Conservation (phyloP, 2,329 filamentous ascomycete species). For the Fusarium sp. region DNA sequence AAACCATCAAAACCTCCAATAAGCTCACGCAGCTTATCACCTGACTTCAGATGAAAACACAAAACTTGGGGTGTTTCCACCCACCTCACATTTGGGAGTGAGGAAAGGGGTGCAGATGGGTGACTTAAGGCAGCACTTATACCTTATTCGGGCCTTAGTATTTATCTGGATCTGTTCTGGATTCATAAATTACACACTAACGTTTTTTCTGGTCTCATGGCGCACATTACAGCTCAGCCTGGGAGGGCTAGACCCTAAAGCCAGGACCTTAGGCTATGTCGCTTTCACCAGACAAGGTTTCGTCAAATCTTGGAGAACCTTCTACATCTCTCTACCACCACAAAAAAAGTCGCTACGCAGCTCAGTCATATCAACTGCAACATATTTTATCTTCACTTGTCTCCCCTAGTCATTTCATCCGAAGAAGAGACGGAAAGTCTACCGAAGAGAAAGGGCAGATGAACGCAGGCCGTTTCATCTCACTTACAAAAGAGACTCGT, state of each 20-base stretch:
- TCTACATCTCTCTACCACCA: background rate
- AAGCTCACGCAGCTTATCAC: background rate
- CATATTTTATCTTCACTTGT: too few relatives aligned
- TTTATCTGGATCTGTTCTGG: too few relatives aligned
- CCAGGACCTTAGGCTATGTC: too few relatives aligned
- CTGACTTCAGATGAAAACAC: background rate
- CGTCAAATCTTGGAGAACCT: background rate
- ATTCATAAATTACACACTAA: too few relatives aligned
- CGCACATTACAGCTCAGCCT: background rate
- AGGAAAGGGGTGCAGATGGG: background rate
- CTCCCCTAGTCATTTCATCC: too few relatives aligned
- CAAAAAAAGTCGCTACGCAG: background rate
- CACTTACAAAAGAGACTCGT: too few relatives aligned
- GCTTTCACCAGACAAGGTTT: too few relatives aligned
- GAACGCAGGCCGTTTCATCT: too few relatives aligned
- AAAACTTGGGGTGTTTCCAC: background rate
- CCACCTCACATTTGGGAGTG: background rate
- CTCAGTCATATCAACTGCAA: background rate
- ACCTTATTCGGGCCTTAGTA: background rate
- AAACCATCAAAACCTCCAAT: background rate
- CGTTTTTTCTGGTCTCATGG: background rate
- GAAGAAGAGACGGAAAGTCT: too few relatives aligned
- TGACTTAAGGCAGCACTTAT: background rate
- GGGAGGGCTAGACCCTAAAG: too few relatives aligned
- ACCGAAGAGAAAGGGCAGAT: too few relatives aligned